Base-by-base conservation (phyloP, 805 yeast species). In the Candida maris region DNA sequence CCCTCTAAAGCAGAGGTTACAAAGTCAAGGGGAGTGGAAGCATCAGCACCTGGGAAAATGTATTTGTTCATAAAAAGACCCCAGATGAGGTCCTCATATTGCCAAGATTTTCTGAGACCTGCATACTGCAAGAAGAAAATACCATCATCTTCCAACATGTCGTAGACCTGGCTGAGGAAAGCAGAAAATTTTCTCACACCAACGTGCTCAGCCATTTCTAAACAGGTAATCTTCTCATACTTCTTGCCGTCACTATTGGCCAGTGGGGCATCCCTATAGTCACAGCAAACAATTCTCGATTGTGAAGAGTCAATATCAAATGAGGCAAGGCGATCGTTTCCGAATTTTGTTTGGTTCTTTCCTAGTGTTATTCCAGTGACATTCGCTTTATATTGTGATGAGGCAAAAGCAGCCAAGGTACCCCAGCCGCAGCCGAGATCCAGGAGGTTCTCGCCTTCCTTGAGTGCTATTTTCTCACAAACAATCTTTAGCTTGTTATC, bases 371-470 rank as follows among this genome's bases (percentile, higher is more conserved):
- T 68, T 67, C 96, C 96, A 37, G 96, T 87, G 41, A 84, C 94
- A 36, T 75, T 63, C 30, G 96, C 95, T 41, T 89, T 94, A 54
- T 81, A 81, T 57, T 81, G 79, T 44, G 79, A 74, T 3, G 95
- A 84, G 20, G 93, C 88, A 62, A 70, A 86, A 20, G 91, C 72
- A 31, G 95, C 87, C 57, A 89, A 72, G 34, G 96, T 84, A 58
- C 96, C 96, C 96, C 96, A 87, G 51, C 96, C 96, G 65, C 96
- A 87, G 45, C 96, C 96, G 41, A 87, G 67, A 57, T 87, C 96
- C 42, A 87, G 77, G 60, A 86, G 69, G 43, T 67, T 68, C 48
- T 87, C 96, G 51, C 86, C 93, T 48, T 75, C 53, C 55, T 79
- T 57, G 51, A 87, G 70, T 42, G 74, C 84, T 46, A 86, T 81